Base-by-base conservation (phyloP, 257 asterid species). In the Cordia subcordata region DNA sequence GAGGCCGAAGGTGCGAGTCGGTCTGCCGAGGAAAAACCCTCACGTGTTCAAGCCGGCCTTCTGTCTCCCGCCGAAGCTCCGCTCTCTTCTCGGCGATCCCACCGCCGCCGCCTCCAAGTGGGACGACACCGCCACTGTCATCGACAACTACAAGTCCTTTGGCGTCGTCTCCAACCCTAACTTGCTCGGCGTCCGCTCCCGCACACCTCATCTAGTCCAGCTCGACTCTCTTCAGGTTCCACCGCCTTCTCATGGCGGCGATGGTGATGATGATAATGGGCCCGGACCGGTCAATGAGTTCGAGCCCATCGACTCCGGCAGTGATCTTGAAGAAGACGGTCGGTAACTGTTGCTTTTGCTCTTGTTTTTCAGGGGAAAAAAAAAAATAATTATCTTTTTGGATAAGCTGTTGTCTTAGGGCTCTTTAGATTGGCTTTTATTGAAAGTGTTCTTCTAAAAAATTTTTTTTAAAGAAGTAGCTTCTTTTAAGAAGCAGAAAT, bases 241-340 rank as follows among this genome's bases (percentile, higher is more conserved):
- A 42, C 80, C 86, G 58, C 22, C 45, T 11, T 22, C 65, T 10
- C 15, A 4, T 42, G 3, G 14, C 14, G 1, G n/a, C 6, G 19
- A 22, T 3, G 61, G n/a, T n/a, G n/a, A n/a, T n/a, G n/a, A n/a
- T n/a, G n/a, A n/a, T n/a, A n/a, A 22, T 5, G 79, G 35, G 16
- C 68, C 71, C 53, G 72, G 3, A 40, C 66, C 58, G 77, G 64
- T 8, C 62, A 81, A 53, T 44, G 94, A 77, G 79, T 85, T 84
- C 63, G 77, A 80, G 49, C 75, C 79, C 0, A 13, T 83, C 42
- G 95, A 82, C 66, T 75, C 87, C 76, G 99, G 94, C 58, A 86
- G 99, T 72, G 99, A 88, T 16, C 86, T 88, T 45, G 99, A 92
- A 70, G 99, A 92, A 75, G 96, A 92, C 52, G 97, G 99, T 92